phyloP scores from a whole-genome alignment of 2,329 filamentous ascomycete species.

The Ascochyta koolunga region DNA sequence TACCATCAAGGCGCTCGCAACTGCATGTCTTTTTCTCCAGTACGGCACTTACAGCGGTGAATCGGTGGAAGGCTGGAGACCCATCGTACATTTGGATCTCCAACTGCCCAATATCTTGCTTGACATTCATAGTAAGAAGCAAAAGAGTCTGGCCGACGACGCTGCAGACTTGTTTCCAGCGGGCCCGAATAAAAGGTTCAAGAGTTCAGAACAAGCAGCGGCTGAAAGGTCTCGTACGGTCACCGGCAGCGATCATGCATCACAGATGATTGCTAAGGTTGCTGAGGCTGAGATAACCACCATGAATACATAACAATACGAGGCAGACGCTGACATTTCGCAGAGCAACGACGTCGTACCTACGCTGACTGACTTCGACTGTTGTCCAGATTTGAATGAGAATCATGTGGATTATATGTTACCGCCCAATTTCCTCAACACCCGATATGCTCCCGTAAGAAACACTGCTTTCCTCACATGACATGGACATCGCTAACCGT shows the following conservation, averaged over 20 bases:
- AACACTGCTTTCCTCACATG: too few species aligned
- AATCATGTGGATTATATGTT: neutral
- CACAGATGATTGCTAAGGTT: neutral
- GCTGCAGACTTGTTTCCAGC: neutral
- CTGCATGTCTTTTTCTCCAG: neutral
- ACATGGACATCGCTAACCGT: neutral
- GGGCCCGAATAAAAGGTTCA: neutral
- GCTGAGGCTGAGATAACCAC: neutral
- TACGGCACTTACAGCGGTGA: neutral
- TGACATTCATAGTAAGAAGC: neutral
- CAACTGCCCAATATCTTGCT: constrained; percentile 1
- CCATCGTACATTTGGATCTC: constrained; percentile 1
- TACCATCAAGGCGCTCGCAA: constrained; percentile 2
- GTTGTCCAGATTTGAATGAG: neutral
- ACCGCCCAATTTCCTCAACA: neutral
- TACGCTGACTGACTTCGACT: neutral
- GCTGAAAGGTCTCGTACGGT: neutral
- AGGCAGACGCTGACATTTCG: neutral
- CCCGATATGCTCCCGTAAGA: neutral
- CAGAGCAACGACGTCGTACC: neutral
- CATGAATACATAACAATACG: neutral
- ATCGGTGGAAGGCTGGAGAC: neutral
- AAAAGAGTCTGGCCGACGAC: neutral
- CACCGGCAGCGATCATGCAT: neutral
- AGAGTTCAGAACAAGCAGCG: neutral